phyloP scores from a whole-genome alignment of 352 stramenopile species.

The Plasmopara halstedii region DNA sequence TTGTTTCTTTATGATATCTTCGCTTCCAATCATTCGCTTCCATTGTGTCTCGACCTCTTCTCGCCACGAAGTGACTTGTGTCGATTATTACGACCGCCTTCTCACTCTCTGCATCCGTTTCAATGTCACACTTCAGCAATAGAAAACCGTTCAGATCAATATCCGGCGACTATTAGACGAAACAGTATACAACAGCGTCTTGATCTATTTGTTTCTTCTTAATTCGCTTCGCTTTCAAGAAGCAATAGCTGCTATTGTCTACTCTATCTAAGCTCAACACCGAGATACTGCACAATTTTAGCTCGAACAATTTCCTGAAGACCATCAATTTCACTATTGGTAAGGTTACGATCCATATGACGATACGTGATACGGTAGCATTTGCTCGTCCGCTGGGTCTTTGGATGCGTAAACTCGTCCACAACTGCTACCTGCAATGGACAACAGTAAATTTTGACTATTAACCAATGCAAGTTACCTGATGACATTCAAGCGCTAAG shows the following conservation, averaged over 20 bases:
- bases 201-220: no score
- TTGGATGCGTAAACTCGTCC: constrained; percentile 96
- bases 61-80: constrained; percentile 3
- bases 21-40: constrained; percentile 40
- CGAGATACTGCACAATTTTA: constrained; percentile 66
- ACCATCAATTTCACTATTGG: constrained; percentile 97
- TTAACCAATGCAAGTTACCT: background rate
- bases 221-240: no score
- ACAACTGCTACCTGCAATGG: constrained; percentile 66
- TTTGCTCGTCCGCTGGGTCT: constrained; percentile 92
- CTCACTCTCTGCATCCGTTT: constrained; percentile 25
- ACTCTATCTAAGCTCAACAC: constrained; percentile 87
- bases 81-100: constrained; percentile 6
- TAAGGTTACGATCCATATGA: constrained; percentile 98
- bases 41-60: background rate
- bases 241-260: no score
- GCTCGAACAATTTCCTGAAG: constrained; percentile 88
- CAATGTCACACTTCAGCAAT: constrained; percentile 1
- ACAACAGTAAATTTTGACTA: background rate
- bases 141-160: constrained; percentile 3
- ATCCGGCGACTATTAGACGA: background rate
- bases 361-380: constrained; percentile 99
- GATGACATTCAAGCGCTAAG: background rate
- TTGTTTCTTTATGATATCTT: constrained; percentile 60
- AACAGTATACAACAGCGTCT: background rate